Base-by-base conservation (phyloP, 2,329 filamentous ascomycete species). In the Pseudofabraea citricarpa region DNA sequence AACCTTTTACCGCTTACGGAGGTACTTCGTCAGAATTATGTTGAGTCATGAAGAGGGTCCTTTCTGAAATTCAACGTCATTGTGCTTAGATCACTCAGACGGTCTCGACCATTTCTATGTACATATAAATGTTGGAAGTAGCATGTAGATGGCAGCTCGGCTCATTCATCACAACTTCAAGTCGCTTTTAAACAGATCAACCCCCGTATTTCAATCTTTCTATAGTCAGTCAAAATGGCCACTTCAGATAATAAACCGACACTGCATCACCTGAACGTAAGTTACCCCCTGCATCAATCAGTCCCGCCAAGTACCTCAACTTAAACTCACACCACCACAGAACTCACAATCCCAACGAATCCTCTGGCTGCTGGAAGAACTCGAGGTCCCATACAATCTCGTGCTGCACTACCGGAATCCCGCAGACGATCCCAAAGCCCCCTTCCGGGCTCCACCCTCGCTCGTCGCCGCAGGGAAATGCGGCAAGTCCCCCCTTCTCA, bases 281-380 rank as follows among this genome's bases (percentile, higher is more conserved):
- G 26, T 12, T 15, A 29, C 6, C 5, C 26, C 26, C 26, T 15
- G n/a, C 27, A 7, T 6, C 27, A 2, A 31, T n/a, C 6, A 4
- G 16, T 19, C 33, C 12, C 8, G 7, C 21, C 12, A 36, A 21
- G 18, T 13, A 36, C 7, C 33, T 12, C 18, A 8, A 20, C 3
- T 15, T 29, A 29, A 18, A 36, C 18, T 12, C 18, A 36, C 12
- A 12, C 13, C 27, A 31, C 3, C 6, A 13, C 19, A 36, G 33
- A 20, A 36, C 33, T 36, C 33, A 9, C 79, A 84, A 57, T 81
- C 79, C 27, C 80, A 85, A 58, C 77, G 81, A 31, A 69, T 84
- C 41, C 64, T 75, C 55, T 85, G 77, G 72, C 72, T 85, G 33
- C 77, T 77, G 57, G 81, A 85, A 59, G 81, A 85, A 59, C 73